Percentiles rank a stretch among this genome's conserved stretches.
phyloP scores from a whole-genome alignment of 2,329 filamentous ascomycete genomes.

The Xylariaceae sp. region DNA sequence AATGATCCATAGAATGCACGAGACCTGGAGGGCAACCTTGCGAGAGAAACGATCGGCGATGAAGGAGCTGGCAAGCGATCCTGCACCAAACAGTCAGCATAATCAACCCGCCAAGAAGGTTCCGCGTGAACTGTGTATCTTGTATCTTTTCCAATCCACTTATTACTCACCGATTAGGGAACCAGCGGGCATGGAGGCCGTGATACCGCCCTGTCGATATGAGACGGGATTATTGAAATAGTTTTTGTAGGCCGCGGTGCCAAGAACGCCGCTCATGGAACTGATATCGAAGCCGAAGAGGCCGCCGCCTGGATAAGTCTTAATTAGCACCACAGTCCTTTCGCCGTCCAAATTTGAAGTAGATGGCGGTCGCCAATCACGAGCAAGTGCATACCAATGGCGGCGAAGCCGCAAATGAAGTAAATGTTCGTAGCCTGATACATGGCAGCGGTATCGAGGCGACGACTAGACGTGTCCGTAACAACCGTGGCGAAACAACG shows the following conservation, averaged over 20 bases:
- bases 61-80: constrained; percentile 45
- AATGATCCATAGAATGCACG: constrained; percentile 47
- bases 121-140: neutral
- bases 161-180: constrained; percentile 51
- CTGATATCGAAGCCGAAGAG: constrained; percentile 76
- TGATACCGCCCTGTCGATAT: constrained; percentile 63
- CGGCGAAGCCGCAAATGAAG: constrained; percentile 56
- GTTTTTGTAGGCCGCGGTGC: constrained; percentile 62
- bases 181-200: constrained; percentile 67
- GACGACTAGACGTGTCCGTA: too few species aligned
- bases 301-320: constrained; percentile 49
- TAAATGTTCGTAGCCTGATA: constrained; percentile 49
- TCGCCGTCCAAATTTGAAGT: too few species aligned
- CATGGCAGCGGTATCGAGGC: constrained; percentile 24
- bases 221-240: constrained; percentile 61
- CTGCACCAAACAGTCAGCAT: constrained; percentile 8
- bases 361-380: neutral
- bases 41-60: constrained; percentile 47
- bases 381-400: constrained; percentile 44
- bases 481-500: neutral
- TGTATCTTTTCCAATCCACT: neutral
- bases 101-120: neutral
- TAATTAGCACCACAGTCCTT: neutral
- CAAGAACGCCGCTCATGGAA: constrained; percentile 65
- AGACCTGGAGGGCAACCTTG: constrained; percentile 44